Conservation (phyloP, 2,329 filamentous ascomycete genomes). For the Geosmithia morbida region DNA sequence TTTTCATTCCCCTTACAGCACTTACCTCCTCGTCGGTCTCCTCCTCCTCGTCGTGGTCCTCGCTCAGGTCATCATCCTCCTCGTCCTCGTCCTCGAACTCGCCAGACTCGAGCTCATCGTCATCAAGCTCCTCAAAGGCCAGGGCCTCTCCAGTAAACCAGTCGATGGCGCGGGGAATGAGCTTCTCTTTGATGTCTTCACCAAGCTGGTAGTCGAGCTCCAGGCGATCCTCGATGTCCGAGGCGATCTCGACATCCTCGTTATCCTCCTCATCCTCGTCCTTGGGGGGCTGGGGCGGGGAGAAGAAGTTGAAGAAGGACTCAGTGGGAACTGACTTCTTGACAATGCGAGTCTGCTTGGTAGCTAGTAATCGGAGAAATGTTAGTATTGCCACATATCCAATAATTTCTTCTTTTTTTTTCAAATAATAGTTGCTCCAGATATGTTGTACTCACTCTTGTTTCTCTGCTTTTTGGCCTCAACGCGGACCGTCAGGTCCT, state of each 20-base stretch:
- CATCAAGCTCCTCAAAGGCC: constrained; percentile 84
- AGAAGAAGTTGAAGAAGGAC: constrained; percentile 99
- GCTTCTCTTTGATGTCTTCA: constrained; percentile 99
- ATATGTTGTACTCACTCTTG: constrained; percentile 72
- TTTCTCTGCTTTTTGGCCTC: constrained; percentile 99
- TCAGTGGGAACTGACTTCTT: constrained; percentile 99
- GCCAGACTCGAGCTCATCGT: constrained; percentile 67
- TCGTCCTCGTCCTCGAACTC: constrained; percentile 86
- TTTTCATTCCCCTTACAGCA: constrained; percentile 1
- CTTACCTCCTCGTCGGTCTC: constrained; percentile 67
- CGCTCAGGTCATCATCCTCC: constrained; percentile 77
- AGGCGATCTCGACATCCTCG: constrained; percentile 62
- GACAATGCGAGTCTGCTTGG: constrained; percentile 96
- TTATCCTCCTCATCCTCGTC: constrained; percentile 46
- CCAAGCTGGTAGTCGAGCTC: constrained; percentile 98
- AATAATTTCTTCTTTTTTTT: too few species aligned
- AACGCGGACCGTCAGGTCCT: constrained; percentile 85
- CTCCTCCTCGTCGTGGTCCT: constrained; percentile 73
- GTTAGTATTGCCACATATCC: not conserved
- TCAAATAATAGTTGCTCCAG: too few species aligned
- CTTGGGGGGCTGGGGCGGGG: constrained; percentile 73
- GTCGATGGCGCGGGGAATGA: constrained; percentile 95
- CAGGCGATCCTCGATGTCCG: constrained; percentile 92
- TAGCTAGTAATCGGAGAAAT: constrained; percentile 36
- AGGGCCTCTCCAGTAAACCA: constrained; percentile 99